Percentiles rank a stretch among this genome's conserved stretches.
Evolutionary conservation across 768 basidiomycete species (phyloP).

Genomic region (Pluteus cervinus): DNA sequence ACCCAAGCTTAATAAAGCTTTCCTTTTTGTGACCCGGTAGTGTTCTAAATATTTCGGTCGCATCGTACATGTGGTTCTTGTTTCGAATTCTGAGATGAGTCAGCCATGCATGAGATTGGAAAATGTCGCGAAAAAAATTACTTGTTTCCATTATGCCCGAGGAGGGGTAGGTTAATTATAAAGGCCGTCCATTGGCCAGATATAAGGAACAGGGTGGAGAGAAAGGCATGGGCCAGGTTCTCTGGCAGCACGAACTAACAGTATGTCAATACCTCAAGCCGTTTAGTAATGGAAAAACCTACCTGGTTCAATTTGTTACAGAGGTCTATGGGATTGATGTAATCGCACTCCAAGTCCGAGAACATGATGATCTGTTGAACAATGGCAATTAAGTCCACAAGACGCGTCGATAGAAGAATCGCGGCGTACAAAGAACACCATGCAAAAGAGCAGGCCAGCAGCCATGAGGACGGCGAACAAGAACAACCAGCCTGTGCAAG

Average conservation of each 20-base stretch:
- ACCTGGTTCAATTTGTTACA: conserved; percentile 99
- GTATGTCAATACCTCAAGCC: neutral
- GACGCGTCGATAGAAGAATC: conserved; percentile 27
- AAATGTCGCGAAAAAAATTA: conserved; percentile 21
- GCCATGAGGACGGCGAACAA: conserved; percentile 94
- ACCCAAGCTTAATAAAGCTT: conserved; percentile 91
- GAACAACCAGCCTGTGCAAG: conserved; percentile 82
- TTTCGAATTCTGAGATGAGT: conserved; percentile 64
- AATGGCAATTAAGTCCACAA: neutral
- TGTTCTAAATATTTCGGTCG: conserved; percentile 98
- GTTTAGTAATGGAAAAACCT: neutral
- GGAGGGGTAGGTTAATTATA: conserved; percentile 81
- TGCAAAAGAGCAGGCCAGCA: conserved; percentile 92
- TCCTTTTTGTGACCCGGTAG: conserved; percentile 93
- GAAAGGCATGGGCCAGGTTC: conserved; percentile 90
- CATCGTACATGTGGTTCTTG: conserved; percentile 98
- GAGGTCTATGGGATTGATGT: conserved; percentile 99
- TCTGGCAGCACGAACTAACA: conserved; percentile 93
- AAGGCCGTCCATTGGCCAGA: conserved; percentile 95
- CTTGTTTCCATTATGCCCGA: conserved; percentile 94
- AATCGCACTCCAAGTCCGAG: conserved; percentile 98
- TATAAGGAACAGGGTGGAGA: conserved; percentile 86
- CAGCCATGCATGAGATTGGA: conserved; percentile 4
- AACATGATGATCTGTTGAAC: conserved; percentile 94
- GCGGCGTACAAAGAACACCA: conserved; percentile 91